Conservation (phyloP, 2,329 filamentous ascomycete genomes). For the Drechslerella coelobrocha region DNA sequence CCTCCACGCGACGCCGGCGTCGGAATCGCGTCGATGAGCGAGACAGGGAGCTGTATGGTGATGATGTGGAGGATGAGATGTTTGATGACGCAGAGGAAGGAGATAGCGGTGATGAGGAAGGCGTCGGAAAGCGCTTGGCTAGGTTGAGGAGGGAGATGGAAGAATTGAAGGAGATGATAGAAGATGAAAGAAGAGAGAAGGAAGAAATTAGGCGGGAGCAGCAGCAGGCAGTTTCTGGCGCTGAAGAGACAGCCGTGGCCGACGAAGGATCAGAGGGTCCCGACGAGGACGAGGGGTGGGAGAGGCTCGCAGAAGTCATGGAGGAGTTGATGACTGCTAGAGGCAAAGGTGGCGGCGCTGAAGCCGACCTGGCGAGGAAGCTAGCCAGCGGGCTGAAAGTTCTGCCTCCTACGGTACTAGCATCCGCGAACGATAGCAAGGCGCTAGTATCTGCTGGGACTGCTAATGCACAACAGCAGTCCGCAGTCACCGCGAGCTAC, state of each 20-base stretch:
- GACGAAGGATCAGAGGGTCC: slow-evolving; percentile 58
- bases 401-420: slow-evolving; percentile 13
- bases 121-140: slow-evolving; percentile 77
- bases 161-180: slow-evolving; percentile 68
- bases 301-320: slow-evolving; percentile 70
- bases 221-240: slow-evolving; percentile 58
- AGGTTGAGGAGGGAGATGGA: slow-evolving; percentile 82
- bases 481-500: slow-evolving; percentile 62
- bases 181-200: slow-evolving; percentile 61
- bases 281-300: slow-evolving; percentile 66
- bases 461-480: slow-evolving; percentile 49
- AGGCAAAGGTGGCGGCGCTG: slow-evolving; percentile 53
- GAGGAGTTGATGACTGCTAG: slow-evolving; percentile 63
- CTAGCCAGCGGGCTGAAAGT: slow-evolving; percentile 51
- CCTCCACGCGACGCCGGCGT: slow-evolving; percentile 71
- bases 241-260: slow-evolving; percentile 58
- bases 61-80: slow-evolving; percentile 63
- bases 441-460: slow-evolving; percentile 47
- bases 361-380: slow-evolving; percentile 55
- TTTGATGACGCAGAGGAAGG: slow-evolving; percentile 78
- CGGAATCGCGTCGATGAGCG: slow-evolving; percentile 67
- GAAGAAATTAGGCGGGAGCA: slow-evolving; percentile 58
- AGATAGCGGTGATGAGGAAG: slow-evolving; percentile 73
- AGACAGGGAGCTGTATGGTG: slow-evolving; percentile 51
- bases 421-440: slow-evolving; percentile 51